Evolutionary conservation across 2,329 filamentous ascomycete genomes (phyloP).

Genomic region (Catunica adiposa): DNA sequence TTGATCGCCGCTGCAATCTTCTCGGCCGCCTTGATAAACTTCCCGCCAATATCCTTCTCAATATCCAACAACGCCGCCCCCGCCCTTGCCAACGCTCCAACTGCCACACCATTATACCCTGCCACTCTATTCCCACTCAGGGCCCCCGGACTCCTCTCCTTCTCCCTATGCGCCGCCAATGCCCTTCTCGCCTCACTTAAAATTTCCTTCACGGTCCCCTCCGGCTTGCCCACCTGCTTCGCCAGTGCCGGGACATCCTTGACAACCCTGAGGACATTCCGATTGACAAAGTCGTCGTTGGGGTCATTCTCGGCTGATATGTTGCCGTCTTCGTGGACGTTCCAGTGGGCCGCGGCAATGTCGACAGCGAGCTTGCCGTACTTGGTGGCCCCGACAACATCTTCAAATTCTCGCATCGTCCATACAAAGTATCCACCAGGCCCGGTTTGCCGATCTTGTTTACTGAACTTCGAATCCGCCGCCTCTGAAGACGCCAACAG

Average conservation of each 20-base stretch:
- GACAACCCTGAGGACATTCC: conserved; percentile 68
- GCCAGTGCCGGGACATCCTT: conserved; percentile 53
- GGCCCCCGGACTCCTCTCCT: conserved; percentile 56
- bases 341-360: conserved; percentile 70
- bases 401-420: conserved; percentile 74
- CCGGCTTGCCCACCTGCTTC: conserved; percentile 55
- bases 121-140: conserved; percentile 80
- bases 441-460: conserved; percentile 52
- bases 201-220: conserved; percentile 49
- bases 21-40: conserved; percentile 49
- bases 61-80: conserved; percentile 49
- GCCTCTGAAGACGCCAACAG: conserved; percentile 82
- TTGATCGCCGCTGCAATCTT: conserved; percentile 58
- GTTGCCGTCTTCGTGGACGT: conserved; percentile 70
- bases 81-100: conserved; percentile 63
- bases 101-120: conserved; percentile 76
- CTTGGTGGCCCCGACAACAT: conserved; percentile 38
- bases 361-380: conserved; percentile 38
- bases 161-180: conserved; percentile 54
- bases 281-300: conserved; percentile 85
- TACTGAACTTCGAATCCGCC: conserved; percentile 63
- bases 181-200: conserved; percentile 51
- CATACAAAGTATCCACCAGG: conserved; percentile 93
- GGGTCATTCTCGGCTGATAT: conserved; percentile 68
- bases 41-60: conserved; percentile 37